phyloP scores from a whole-genome alignment of 2,329 filamentous ascomycete genomes.

The Didymella arachidicola region DNA sequence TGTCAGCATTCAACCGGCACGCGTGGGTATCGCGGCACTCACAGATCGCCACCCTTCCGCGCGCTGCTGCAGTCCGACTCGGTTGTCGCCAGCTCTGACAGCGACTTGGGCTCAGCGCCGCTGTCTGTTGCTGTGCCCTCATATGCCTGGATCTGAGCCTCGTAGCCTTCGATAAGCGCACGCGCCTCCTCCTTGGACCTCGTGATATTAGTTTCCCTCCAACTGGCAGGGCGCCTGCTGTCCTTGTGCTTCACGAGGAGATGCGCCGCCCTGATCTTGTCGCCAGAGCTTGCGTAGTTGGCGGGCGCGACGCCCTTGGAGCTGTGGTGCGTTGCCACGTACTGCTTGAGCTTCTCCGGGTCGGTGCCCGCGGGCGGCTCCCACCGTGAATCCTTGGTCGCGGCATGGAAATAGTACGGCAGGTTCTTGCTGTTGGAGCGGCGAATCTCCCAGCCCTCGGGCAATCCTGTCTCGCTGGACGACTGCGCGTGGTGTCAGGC shows the following conservation, averaged over 20 bases:
- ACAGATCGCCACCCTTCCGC: slow-evolving; percentile 89
- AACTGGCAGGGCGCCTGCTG: slow-evolving; percentile 88
- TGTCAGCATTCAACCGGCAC: slow-evolving; percentile 10
- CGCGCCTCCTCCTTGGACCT: slow-evolving; percentile 87
- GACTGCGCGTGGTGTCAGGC: slow-evolving; percentile 40
- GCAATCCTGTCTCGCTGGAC: slow-evolving; percentile 68
- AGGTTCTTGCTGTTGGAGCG: slow-evolving; percentile 98
- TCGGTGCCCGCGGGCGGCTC: slow-evolving; percentile 89
- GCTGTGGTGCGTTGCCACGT: slow-evolving; percentile 90
- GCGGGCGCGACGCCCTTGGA: slow-evolving; percentile 55
- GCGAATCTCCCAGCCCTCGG: slow-evolving; percentile 90
- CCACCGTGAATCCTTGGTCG: slow-evolving; percentile 90
- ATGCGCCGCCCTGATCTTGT: slow-evolving; percentile 93
- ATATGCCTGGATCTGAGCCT: slow-evolving; percentile 75
- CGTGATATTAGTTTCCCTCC: slow-evolving; percentile 89
- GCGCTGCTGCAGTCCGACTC: slow-evolving; percentile 98
- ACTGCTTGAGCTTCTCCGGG: slow-evolving; percentile 88
- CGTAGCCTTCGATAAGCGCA: slow-evolving; percentile 76
- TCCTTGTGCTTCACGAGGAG: slow-evolving; percentile 92
- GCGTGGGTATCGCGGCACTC: slow-evolving; percentile 47
- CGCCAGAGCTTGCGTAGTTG: slow-evolving; percentile 55
- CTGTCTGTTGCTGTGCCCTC: slow-evolving; percentile 54
- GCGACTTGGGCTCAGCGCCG: slow-evolving; percentile 43
- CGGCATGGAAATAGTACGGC: slow-evolving; percentile 96
- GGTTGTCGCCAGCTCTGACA: slow-evolving; percentile 84